Evolutionary conservation across 2,329 filamentous ascomycete species (phyloP), one percentile per base, ranked within the genome.

Genomic region (Cladophialophora immunda): DNA sequence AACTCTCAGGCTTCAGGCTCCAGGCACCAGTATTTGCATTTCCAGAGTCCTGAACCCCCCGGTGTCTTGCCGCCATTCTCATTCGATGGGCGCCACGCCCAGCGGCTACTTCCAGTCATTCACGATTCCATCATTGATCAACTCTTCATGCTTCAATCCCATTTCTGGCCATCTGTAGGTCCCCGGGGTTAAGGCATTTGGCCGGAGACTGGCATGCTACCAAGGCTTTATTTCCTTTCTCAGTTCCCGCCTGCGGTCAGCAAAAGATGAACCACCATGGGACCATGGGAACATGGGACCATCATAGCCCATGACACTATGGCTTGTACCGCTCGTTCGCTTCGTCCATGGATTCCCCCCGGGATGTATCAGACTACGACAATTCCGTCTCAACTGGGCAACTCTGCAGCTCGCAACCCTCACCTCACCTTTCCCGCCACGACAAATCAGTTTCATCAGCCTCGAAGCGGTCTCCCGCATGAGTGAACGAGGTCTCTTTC

Each of bases 291-390:
- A 9, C n/a, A 30, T 30, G 29, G 41, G 7, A 22, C 41, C 41
- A 47, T 47, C 41, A 11, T 11, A 47, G 6, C n/a, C 36, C 6
- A 41, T 19, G 45, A 15, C 19, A 50, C 9, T 15, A 13, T 17
- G 45, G 45, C 22, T 25, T 25, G 22, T 25, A 50, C 45, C 45
- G n/a, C 41, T 36, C 52, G 17, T 38, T 50, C 57, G 57, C 57
- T 61, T 52, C 47, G 47, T 38, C 45, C 58, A 22, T 61, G 58
- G 58, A 61, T 11, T 15, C 8, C 17, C 38, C 57, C 27, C 45
- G 58, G 53, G n/a, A 15, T 61, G 58, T 61, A 61, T 61, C 58
- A 61, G 58, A 52, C 45, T 61, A 59, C 57, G 38, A 59, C 57
- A 59, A 22, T 22, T 50, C 41, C 27, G 56, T 58, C 56, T 58